A percentile compares a stretch with the other conserved stretches of the same genome.
Conservation (phyloP, 768 basidiomycete genomes). For the Rhodotorula taiwanensis region DNA sequence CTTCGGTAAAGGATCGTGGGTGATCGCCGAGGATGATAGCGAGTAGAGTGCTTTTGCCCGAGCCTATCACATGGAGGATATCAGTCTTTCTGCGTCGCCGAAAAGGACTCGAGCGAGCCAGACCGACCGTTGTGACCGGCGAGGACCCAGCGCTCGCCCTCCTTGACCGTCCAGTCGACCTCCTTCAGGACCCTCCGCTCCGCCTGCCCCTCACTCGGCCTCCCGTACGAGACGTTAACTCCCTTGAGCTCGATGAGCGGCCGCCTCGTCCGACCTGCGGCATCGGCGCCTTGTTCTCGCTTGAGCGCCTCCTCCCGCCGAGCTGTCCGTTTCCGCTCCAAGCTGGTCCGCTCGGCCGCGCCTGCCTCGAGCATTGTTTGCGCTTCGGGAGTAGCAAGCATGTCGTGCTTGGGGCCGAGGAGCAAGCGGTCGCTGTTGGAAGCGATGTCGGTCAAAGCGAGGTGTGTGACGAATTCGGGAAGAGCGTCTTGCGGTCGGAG, state of each 20-base stretch:
- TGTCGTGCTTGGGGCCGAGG: conserved; percentile 5
- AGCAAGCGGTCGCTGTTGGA: not conserved
- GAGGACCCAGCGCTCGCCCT: conserved; percentile 84
- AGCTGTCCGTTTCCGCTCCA: conserved; percentile 1
- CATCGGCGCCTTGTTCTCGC: not conserved
- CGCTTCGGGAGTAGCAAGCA: conserved; percentile 4
- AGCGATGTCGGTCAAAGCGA: conserved; percentile 46
- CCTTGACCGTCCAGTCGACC: conserved; percentile 72
- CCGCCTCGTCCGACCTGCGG: conserved; percentile 3
- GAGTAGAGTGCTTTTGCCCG: conserved; percentile 89
- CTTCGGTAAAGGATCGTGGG: conserved; percentile 82
- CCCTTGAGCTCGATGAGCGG: conserved; percentile 48
- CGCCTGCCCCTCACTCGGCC: conserved; percentile 44
- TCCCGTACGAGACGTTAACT: conserved; percentile 61
- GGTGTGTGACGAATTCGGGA: conserved; percentile 65
- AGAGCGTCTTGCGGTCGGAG: conserved; percentile 64
- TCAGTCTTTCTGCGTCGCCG: too few relatives aligned
- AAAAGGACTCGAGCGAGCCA: too few relatives aligned
- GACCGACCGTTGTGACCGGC: conserved; percentile 72
- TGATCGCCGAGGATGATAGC: conserved; percentile 88
- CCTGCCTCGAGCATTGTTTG: conserved; percentile 10
- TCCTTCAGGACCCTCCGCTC: conserved; percentile 51
- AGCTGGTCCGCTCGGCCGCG: not conserved
- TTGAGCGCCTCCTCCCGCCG: not conserved
- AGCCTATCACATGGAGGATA: conserved; percentile 64